A percentile compares a stretch with the other conserved stretches of the same genome.
phyloP scores from a whole-genome alignment of 768 basidiomycete genomes.

The Rhizopogon roseolus region DNA sequence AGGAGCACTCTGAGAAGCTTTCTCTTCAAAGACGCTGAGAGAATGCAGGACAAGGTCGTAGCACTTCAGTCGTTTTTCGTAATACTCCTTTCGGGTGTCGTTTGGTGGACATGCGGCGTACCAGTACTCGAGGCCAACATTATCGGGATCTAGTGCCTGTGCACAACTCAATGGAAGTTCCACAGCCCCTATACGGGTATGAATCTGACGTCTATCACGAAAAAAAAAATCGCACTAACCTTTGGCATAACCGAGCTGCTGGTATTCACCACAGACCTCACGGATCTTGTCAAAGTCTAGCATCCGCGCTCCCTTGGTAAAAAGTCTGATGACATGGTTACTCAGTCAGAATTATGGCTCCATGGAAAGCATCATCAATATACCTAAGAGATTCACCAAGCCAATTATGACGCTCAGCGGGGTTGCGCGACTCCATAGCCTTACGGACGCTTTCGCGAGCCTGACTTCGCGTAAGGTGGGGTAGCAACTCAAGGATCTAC shows the following conservation, averaged over 20 bases:
- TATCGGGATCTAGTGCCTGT: constrained; percentile 68
- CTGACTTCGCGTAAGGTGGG: constrained; percentile 33
- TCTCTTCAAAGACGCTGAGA: constrained; percentile 73
- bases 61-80: constrained; percentile 61
- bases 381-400: constrained; percentile 86
- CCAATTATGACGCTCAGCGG: constrained; percentile 70
- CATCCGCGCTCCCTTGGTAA: constrained; percentile 82
- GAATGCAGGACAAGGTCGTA: constrained; percentile 85
- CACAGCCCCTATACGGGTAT: constrained; percentile 57
- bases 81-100: constrained; percentile 55
- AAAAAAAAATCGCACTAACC: constrained; percentile 44
- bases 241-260: constrained; percentile 75
- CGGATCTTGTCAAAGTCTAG: constrained; percentile 79
- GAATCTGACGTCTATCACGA: not conserved
- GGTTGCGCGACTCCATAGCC: constrained; percentile 76
- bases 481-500: constrained; percentile 1
- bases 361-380: constrained; percentile 6
- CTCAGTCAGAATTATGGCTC: constrained; percentile 2
- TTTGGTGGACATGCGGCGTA: constrained; percentile 50
- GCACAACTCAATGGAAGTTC: constrained; percentile 85
- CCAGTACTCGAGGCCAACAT: constrained; percentile 75
- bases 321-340: constrained; percentile 49
- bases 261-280: constrained; percentile 88
- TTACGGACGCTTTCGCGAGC: constrained; percentile 92
- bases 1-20: constrained; percentile 28